Percentiles rank a stretch among this genome's conserved stretches.
Conservation (phyloP, 106 monocot species). For the Vanilla planifolia region DNA sequence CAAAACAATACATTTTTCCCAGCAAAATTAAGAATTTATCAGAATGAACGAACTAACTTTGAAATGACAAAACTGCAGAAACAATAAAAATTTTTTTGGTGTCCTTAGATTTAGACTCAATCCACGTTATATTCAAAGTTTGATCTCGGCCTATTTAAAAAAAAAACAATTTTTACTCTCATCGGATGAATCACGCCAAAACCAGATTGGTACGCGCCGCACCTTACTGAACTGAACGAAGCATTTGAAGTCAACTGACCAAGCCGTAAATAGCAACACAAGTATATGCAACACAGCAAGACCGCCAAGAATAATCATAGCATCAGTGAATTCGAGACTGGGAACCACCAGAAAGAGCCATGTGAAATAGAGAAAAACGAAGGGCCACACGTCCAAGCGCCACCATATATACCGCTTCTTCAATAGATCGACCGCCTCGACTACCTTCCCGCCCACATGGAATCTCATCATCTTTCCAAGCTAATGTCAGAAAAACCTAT, state of each 20-base stretch:
- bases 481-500: neutral
- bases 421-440: constrained; percentile 71
- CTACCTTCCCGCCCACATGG: constrained; percentile 76
- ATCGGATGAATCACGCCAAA: too few species aligned
- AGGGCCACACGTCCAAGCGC: constrained; percentile 89
- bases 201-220: too few species aligned
- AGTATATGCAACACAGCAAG: constrained; percentile 57
- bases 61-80: too few species aligned
- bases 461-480: constrained; percentile 52
- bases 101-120: too few species aligned
- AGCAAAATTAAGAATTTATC: too few species aligned
- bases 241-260: constrained; percentile 88
- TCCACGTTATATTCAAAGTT: too few species aligned
- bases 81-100: too few species aligned
- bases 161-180: too few species aligned
- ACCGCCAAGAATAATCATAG: constrained; percentile 71
- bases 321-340: constrained; percentile 69
- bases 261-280: constrained; percentile 82
- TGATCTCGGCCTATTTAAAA: too few species aligned
- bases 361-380: constrained; percentile 54
- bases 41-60: too few species aligned
- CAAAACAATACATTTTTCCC: too few species aligned
- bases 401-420: constrained; percentile 48
- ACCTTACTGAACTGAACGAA: constrained; percentile 88
- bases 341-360: constrained; percentile 67